Base-by-base conservation (phyloP, 2,329 filamentous ascomycete species). In the Chaetomium sp. region DNA sequence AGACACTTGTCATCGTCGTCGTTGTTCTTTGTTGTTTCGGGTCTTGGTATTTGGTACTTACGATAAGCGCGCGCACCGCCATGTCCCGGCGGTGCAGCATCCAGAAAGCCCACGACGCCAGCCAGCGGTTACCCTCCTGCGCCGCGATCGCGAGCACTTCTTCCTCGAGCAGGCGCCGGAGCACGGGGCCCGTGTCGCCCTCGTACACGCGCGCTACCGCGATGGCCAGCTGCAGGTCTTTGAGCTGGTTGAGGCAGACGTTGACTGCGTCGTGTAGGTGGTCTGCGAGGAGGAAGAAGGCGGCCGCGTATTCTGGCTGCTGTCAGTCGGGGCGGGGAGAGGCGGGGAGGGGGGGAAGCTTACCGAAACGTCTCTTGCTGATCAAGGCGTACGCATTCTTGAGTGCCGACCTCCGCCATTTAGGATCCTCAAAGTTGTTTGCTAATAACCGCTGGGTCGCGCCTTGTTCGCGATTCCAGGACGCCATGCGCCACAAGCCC, bases 381-480 rank as follows among this genome's bases (percentile, higher is more conserved):
- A 99, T 88, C 62, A 99, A 78, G 2, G 95, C 94, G 77, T 97
- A 99, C 0, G 95, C 95, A 75, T 99, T 99, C 78, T 99, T 99
- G 65, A 96, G 80, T 0, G 95, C 95, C 4, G 92, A 87, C 1
- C 91, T 96, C 75, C 86, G 90, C 91, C 95, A 98, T 70, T 91
- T 90, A 0, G 88, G 84, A 67, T 97, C 91, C 4, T 87, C 83
- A 75, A 99, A 99, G 75, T 98, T 93, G 73, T 97, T 96, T n/a
- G 89, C 85, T 25, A 99, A 81, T 33, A 99, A 82, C 66, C 86
- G 87, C 65, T 89, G 86, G 0, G 95, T 99, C 0, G 90, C 87
- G 2, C 77, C 81, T 76, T 98, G 95, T 76, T 99, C 96, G 64
- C 85, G 87, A 71, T 96, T 90, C 89, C 95, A 95, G 49, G 82